phyloP scores from a whole-genome alignment of 108 stramenopile genomes.

The Pseudonitzschia multistriata region DNA sequence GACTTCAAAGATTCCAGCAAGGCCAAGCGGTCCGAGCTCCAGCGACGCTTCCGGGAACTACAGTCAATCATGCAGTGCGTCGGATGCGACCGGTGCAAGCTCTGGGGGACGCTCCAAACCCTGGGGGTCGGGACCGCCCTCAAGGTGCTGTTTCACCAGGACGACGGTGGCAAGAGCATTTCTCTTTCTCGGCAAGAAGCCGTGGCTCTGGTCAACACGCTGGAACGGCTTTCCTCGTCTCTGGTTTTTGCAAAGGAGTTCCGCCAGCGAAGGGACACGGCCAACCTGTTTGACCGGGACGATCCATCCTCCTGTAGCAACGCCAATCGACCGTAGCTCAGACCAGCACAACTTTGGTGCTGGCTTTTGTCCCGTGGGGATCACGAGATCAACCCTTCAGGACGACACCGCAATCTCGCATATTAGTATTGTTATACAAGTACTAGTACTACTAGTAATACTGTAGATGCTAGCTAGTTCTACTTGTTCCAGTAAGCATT shows the following conservation, averaged over 20 bases:
- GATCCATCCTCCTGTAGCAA: too few species aligned
- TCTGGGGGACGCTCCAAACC: conserved; percentile 17
- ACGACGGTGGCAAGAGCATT: not conserved
- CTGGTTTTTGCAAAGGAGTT: conserved; percentile 6
- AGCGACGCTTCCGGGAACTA: conserved; percentile 12
- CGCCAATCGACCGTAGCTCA: too few species aligned
- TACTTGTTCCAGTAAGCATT: too few species aligned
- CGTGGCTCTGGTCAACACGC: conserved; percentile 14
- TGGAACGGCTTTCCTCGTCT: conserved; percentile 11
- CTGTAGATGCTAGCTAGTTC: too few species aligned
- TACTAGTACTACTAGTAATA: too few species aligned
- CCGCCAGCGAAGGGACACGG: not conserved
- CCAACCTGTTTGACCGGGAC: too few species aligned
- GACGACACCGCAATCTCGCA: too few species aligned
- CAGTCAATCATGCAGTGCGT: conserved; percentile 12
- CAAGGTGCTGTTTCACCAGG: not conserved
- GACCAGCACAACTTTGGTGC: too few species aligned
- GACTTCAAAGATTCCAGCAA: not conserved
- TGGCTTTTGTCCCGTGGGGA: too few species aligned
- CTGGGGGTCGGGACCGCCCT: conserved; percentile 11
- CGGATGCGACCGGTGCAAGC: conserved; percentile 16
- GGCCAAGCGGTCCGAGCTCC: not conserved
- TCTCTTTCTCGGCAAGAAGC: conserved; percentile 7
- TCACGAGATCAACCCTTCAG: too few species aligned
- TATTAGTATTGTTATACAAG: too few species aligned